A percentile compares a stretch with the other conserved stretches of the same genome.
These are phyloP conservation scores for Halophytophthora batemanensis DNA, from an alignment of 352 stramenopile genomes.

Conservation along the genomic window DNA sequence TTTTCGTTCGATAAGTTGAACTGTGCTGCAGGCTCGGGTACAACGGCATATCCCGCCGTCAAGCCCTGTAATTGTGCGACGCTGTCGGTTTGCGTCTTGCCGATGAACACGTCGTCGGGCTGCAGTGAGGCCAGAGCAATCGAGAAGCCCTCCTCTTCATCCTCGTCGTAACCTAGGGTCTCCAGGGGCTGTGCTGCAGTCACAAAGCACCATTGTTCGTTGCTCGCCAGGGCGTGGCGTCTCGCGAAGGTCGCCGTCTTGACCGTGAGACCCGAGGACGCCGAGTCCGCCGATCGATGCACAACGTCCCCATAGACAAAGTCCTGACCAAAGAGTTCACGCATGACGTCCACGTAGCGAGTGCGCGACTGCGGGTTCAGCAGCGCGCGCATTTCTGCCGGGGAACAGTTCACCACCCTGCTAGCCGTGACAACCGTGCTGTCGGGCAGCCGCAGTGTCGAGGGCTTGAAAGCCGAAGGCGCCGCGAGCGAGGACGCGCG, in stretches of 20 bases:
- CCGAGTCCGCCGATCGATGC: constrained; percentile 26
- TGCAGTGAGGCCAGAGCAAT: constrained; percentile 37
- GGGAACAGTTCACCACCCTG: constrained; percentile 31
- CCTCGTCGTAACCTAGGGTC: neutral
- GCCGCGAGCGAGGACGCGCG: constrained; percentile 10
- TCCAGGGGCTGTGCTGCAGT: constrained; percentile 23
- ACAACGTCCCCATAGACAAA: constrained; percentile 54
- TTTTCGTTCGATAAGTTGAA: constrained; percentile 10
- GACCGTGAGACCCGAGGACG: constrained; percentile 27
- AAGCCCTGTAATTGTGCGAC: constrained; percentile 31
- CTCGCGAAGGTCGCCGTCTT: constrained; percentile 50
- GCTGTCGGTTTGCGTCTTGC: constrained; percentile 36
- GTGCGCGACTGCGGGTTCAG: constrained; percentile 30
- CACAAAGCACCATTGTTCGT: constrained; percentile 53
- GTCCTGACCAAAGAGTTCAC: constrained; percentile 33
- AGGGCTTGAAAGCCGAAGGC: constrained; percentile 16
- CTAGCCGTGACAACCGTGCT: constrained; percentile 29
- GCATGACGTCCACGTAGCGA: constrained; percentile 37
- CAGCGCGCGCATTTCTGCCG: constrained; percentile 36
- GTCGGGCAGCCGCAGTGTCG: constrained; percentile 22
- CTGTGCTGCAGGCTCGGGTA: constrained; percentile 8
- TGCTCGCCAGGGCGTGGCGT: constrained; percentile 37
- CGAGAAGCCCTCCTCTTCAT: constrained; percentile 29
- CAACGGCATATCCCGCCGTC: constrained; percentile 33
- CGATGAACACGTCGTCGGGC: constrained; percentile 38